These are phyloP conservation scores for Microcyclospora tardicrescens DNA, from an alignment of 2,329 filamentous ascomycete genomes.

Conservation along the genomic window DNA sequence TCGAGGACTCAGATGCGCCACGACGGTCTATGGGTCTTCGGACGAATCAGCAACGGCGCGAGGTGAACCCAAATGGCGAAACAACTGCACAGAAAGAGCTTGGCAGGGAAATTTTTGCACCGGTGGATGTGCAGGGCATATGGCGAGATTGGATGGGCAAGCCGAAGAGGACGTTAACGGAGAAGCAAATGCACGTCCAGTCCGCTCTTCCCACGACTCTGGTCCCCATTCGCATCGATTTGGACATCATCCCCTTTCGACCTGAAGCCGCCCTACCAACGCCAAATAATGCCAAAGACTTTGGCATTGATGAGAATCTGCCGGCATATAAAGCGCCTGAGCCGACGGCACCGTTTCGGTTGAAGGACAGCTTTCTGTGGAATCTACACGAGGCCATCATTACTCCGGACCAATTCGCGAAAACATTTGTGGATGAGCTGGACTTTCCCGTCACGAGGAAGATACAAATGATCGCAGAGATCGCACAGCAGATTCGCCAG, in stretches of 20 bases:
- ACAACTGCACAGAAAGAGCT: constrained; percentile 54
- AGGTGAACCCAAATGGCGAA: constrained; percentile 51
- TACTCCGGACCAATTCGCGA: constrained; percentile 93
- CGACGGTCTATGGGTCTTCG: constrained; percentile 63
- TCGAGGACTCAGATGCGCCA: constrained; percentile 60
- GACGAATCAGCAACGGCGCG: constrained; percentile 54
- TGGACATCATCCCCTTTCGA: constrained; percentile 72
- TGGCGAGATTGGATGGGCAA: constrained; percentile 95
- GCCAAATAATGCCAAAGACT: constrained; percentile 44
- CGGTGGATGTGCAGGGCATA: constrained; percentile 76
- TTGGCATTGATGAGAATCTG: constrained; percentile 54
- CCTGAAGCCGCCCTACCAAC: constrained; percentile 53
- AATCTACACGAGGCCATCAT: constrained; percentile 90
- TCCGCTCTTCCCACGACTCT: constrained; percentile 74
- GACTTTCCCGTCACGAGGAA: constrained; percentile 65
- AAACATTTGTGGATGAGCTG: constrained; percentile 77
- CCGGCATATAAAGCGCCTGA: constrained; percentile 73
- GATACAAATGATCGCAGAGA: constrained; percentile 56
- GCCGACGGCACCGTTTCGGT: constrained; percentile 65
- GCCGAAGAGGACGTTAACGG: constrained; percentile 38
- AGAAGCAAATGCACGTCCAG: constrained; percentile 49
- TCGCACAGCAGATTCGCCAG: constrained; percentile 86
- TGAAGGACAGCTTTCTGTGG: constrained; percentile 96
- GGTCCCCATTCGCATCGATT: constrained; percentile 90
- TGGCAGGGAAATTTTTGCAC: constrained; percentile 66